These are phyloP conservation scores for Aspergillus brasiliensis DNA, from an alignment of 2,329 filamentous ascomycete species.

Conservation along the genomic window DNA sequence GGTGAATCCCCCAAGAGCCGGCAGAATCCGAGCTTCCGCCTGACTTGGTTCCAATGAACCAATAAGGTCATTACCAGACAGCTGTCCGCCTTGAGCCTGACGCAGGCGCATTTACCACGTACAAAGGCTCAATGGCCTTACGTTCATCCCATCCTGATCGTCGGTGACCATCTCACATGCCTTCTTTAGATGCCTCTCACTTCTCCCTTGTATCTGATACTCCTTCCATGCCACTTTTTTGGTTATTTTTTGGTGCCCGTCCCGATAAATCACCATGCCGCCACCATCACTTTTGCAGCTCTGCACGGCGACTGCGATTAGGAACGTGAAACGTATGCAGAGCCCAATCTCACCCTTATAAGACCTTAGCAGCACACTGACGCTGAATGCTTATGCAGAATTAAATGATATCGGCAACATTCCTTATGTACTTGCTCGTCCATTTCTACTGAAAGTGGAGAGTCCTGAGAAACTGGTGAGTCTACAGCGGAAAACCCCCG, in stretches of 20 bases:
- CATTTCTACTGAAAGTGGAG: slow-evolving; percentile 71
- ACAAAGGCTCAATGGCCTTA: slow-evolving; percentile 5
- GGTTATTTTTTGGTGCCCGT: slow-evolving; percentile 18
- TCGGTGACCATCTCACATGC: slow-evolving; percentile 4
- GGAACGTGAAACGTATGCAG: slow-evolving; percentile 40
- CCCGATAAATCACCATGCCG: slow-evolving; percentile 31
- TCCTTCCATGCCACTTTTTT: slow-evolving; percentile 19
- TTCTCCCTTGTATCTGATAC: slow-evolving; percentile 16
- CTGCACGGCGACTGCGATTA: slow-evolving; percentile 39
- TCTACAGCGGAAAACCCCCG: slow-evolving; percentile 5
- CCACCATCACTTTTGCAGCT: slow-evolving; percentile 39
- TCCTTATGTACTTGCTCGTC: slow-evolving; percentile 65
- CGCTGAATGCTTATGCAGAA: slow-evolving; percentile 33
- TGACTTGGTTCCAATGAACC: not conserved
- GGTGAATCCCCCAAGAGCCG: not conserved
- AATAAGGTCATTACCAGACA: slow-evolving; percentile 21
- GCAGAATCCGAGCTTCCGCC: not conserved
- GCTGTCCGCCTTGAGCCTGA: slow-evolving; percentile 16
- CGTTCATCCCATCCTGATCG: not conserved
- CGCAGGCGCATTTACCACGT: slow-evolving; percentile 8
- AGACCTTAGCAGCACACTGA: not conserved
- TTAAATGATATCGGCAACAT: slow-evolving; percentile 73
- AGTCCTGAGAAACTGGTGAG: slow-evolving; percentile 71
- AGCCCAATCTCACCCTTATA: not conserved
- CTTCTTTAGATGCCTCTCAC: slow-evolving; percentile 6